Base-by-base conservation (phyloP, 345 rosid species). In the Lepidium sativum region DNA sequence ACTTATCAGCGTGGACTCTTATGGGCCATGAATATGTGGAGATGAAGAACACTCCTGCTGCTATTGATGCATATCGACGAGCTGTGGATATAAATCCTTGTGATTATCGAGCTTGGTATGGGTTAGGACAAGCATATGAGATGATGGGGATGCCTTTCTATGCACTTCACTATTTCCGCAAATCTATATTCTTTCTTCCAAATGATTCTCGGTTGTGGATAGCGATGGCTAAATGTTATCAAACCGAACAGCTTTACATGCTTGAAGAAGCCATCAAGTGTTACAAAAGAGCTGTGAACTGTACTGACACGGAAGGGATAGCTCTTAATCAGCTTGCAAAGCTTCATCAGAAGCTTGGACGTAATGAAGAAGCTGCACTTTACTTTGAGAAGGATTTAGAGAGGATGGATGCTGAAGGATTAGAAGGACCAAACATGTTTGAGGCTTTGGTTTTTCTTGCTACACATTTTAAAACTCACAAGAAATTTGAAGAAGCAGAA, bases 21-120 rank as follows among this genome's bases (percentile, higher is more conserved):
- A 88, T 94, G 95, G 99, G 99, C 18, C 99, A 94, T 31, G 99
- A 90, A 60, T 94, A 85, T 66, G 92, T 88, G 3, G 97, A 94
- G 75, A 94, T 94, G 99, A 90, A 94, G 72, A 94, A 88, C 79
- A 88, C 89, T 2, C 86, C 99, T 48, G 96, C 99, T 43, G 99
- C 99, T 6, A 71, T 94, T 60, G 99, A 94, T 81, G 99, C 97
- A 33, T 94, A 94, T 56, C 80, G 95, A 77, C 70, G 92, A 53
- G 99, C 97, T 68, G 97, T 94, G 65, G 99, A 90, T 67, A 85
- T 94, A 69, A 82, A 84, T 74, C 84, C 97, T 9, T 61, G 84
- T 67, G 99, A 94, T 66, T 91, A 87, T 67, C 81, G 98, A 68
- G 98, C 98, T 37, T 92, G 98, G 98, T 88, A 92, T 74, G 98